Base-by-base conservation (phyloP, 371 early-diverging fungal species). In the Paraphysoderma sedebokerense region DNA sequence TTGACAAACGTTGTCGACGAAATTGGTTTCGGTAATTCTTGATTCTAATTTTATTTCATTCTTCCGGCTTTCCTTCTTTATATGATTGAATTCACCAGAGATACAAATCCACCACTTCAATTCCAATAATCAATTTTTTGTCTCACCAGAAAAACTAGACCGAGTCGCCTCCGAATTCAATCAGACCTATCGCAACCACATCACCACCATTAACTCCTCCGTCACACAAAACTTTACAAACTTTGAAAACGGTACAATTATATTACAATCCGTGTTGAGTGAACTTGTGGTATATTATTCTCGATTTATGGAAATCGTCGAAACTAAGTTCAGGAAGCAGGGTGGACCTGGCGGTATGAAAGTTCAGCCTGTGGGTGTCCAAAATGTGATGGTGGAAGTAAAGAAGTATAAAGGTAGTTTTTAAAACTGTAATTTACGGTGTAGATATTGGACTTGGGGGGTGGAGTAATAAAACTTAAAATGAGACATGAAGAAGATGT, bases 361-460 rank as follows among this genome's bases (percentile, higher is more conserved):
- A 19, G 65, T 79, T 44, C 86, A 84, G 44, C 88, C 89, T 7
- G 79, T 89, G 0, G 85, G 85, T 13, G 68, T 89, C 19, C 91
- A 92, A 53, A 84, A 79, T 6, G 79, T 92, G 17, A 82, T 91
- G 86, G 84, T 86, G 0, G 92, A 91, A 54, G 80, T 91, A 52
- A 85, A 85, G 62, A 83, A 81, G 59, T 85, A 81, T 52, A 67
- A 82, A 52, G 76, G 77, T 38, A 77, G 77, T 38, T 83, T 81
- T 63, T 81, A 52, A 22, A 23, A 42, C 28, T 39, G 24, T 23
- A 2, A 2, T 44, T 27, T n/a, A n/a, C n/a, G n/a, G n/a, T n/a
- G n/a, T n/a, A n/a, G n/a, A n/a, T n/a, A n/a, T n/a, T n/a, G n/a
- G n/a, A n/a, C n/a, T n/a, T n/a, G n/a, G n/a, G n/a, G n/a, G n/a